These are phyloP conservation scores for Yarrowia keelungensis DNA, from an alignment of 805 yeast genomes.

Conservation along the genomic window DNA sequence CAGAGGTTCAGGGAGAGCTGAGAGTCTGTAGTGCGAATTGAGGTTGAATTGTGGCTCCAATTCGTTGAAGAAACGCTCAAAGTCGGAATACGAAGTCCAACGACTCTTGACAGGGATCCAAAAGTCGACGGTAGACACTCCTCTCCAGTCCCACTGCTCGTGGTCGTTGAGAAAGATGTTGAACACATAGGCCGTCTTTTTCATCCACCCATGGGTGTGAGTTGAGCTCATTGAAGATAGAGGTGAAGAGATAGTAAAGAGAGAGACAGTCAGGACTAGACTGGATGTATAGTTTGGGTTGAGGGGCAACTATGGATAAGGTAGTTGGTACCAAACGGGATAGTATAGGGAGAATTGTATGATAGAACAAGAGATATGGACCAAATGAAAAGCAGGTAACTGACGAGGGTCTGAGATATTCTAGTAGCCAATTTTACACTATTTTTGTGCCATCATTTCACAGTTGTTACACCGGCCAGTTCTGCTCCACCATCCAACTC, in stretches of 20 bases:
- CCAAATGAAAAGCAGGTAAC: too few relatives aligned
- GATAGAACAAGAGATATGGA: too few relatives aligned
- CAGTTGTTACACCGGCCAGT: too few relatives aligned
- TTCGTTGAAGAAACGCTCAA: not conserved
- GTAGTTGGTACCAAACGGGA: not conserved
- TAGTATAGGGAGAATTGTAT: too few relatives aligned
- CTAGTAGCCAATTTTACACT: too few relatives aligned
- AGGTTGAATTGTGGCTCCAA: not conserved
- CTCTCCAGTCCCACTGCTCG: conserved; percentile 26
- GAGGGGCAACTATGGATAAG: conserved; percentile 16
- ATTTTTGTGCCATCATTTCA: too few relatives aligned
- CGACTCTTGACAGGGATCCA: not conserved
- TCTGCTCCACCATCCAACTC: too few relatives aligned
- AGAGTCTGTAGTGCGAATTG: not conserved
- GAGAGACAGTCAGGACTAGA: not conserved
- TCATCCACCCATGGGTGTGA: conserved; percentile 10
- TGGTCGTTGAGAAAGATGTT: conserved; percentile 1
- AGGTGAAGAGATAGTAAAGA: not conserved
- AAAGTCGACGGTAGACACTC: not conserved
- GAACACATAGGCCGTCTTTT: conserved; percentile 18
- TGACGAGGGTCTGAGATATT: not conserved
- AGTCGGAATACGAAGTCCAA: conserved; percentile 19
- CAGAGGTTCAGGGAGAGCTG: conserved; percentile 9
- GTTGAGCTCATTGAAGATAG: not conserved
- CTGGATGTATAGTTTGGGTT: conserved; percentile 1